A percentile compares a stretch with the other conserved stretches of the same genome.
These are phyloP conservation scores for Vigna trinervia DNA, from an alignment of 306 rosid species.

Conservation along the genomic window DNA sequence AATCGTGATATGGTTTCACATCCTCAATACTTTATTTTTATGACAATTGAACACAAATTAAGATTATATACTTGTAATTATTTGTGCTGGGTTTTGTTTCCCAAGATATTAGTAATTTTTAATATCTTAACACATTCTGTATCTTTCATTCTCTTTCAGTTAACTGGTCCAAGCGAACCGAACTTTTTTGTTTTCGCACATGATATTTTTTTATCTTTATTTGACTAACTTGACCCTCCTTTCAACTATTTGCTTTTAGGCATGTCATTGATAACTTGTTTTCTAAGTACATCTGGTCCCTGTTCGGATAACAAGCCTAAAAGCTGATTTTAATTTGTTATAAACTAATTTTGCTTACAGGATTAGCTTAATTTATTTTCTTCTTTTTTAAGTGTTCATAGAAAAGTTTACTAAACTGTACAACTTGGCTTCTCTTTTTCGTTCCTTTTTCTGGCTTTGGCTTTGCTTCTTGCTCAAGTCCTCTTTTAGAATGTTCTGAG, in stretches of 20 bases:
- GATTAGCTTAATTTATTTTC: no score
- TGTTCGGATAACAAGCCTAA: background rate
- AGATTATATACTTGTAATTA: background rate
- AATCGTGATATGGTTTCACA: slow-evolving; percentile 9
- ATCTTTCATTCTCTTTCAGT: slow-evolving; percentile 8
- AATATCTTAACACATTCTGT: background rate
- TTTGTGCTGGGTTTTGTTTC: slow-evolving; percentile 11
- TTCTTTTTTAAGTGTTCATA: no score
- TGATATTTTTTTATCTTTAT: background rate
- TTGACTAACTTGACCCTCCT: background rate
- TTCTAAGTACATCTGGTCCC: background rate
- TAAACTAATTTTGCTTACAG: no score
- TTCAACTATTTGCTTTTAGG: slow-evolving; percentile 14
- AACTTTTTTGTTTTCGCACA: background rate
- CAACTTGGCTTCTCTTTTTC: background rate
- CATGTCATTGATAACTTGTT: background rate
- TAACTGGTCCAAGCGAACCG: background rate
- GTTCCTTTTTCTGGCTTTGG: background rate
- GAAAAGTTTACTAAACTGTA: background rate
- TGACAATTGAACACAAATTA: slow-evolving; percentile 1
- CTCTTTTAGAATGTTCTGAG: slow-evolving; percentile 18
- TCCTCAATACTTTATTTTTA: background rate
- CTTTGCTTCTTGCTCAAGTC: slow-evolving; percentile 1
- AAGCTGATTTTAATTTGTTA: no score
- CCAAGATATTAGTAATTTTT: background rate